These are phyloP conservation scores for Drechslerella stenobrocha DNA, from an alignment of 2,329 filamentous ascomycete genomes.

Conservation along the genomic window DNA sequence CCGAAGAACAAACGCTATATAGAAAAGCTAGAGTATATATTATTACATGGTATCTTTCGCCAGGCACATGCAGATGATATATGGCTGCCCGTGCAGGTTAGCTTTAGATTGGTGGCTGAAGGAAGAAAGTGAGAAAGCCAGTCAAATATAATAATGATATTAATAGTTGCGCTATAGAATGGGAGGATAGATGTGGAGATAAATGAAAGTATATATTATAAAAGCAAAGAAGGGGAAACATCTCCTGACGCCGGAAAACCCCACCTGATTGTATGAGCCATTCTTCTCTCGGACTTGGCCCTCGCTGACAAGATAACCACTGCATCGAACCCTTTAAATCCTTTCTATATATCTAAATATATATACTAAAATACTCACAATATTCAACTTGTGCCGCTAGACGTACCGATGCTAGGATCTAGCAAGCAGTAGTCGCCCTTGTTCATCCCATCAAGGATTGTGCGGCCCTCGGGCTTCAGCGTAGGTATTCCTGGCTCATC, in stretches of 20 bases:
- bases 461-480: constrained; percentile 24
- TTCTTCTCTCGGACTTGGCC: constrained; percentile 15
- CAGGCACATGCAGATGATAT: constrained; percentile 7
- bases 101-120: constrained; percentile 11
- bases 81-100: not conserved
- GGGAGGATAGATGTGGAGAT: constrained; percentile 7
- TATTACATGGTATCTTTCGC: constrained; percentile 26
- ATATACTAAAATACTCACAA: constrained; percentile 5
- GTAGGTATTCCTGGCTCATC: constrained; percentile 36
- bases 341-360: constrained; percentile 18
- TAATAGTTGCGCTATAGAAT: constrained; percentile 20
- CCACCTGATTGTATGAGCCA: constrained; percentile 24
- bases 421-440: constrained; percentile 51
- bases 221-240: constrained; percentile 5
- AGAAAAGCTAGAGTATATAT: constrained; percentile 1
- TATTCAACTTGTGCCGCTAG: not conserved
- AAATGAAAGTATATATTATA: constrained; percentile 14
- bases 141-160: not conserved
- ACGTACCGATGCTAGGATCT: constrained; percentile 49
- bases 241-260: constrained; percentile 40
- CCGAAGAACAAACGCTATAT: not conserved
- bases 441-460: constrained; percentile 32
- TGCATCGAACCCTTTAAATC: not conserved
- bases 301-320: not conserved
- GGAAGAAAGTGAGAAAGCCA: not conserved